phyloP scores from a whole-genome alignment of 2,329 filamentous ascomycete genomes.

The Ascosphaera aggregata region DNA sequence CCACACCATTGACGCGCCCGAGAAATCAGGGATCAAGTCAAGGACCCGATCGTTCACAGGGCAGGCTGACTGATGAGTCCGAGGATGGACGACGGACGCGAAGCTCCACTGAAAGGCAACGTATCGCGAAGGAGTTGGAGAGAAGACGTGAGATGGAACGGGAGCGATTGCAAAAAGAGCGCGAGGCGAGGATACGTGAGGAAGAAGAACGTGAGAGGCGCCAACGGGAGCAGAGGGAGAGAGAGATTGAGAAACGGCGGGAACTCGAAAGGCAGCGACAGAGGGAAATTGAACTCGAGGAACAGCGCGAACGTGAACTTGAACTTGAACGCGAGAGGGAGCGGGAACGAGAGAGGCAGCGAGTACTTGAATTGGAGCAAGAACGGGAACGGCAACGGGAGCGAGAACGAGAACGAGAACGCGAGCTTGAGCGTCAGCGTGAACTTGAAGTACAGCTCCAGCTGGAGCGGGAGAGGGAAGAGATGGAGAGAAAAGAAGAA shows the following conservation, averaged over 20 bases:
- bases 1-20: background rate
- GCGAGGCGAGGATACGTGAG: background rate
- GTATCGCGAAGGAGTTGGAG: slow-evolving; percentile 12
- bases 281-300: background rate
- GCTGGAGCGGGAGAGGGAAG: slow-evolving; percentile 5
- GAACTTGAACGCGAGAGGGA: background rate
- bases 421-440: background rate
- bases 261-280: background rate
- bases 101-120: slow-evolving; percentile 33
- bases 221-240: slow-evolving; percentile 6
- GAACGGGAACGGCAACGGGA: background rate
- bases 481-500: slow-evolving; percentile 14
- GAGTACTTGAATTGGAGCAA: background rate
- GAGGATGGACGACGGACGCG: slow-evolving; percentile 24
- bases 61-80: background rate
- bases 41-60: background rate
- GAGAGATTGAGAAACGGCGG: slow-evolving; percentile 12
- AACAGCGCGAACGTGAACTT: background rate
- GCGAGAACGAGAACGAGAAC: background rate
- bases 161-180: background rate
- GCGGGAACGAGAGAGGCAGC: background rate
- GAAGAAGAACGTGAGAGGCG: slow-evolving; percentile 4
- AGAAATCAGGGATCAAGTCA: background rate
- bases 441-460: background rate
- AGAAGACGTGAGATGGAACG: slow-evolving; percentile 5